phyloP scores from a whole-genome alignment of 202 grass and related monocot species.

The Dendrocalamus latiflorus region DNA sequence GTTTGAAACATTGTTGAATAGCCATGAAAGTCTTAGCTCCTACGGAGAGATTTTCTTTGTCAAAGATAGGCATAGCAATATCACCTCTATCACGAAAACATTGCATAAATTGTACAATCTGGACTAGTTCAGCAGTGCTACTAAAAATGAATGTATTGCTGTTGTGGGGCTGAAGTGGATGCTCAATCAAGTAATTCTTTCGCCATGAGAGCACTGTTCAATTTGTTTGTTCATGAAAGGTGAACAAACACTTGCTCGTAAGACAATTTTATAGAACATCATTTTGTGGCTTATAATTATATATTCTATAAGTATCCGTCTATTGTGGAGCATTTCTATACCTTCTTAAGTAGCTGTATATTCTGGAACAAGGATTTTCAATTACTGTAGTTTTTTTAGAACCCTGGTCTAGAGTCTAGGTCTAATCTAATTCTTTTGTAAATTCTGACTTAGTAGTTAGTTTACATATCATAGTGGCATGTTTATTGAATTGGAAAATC shows the following conservation, averaged over 20 bases:
- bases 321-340: neutral
- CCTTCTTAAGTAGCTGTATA: neutral
- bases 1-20: conserved; percentile 96
- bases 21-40: conserved; percentile 80
- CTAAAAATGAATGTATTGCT: conserved; percentile 91
- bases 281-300: neutral
- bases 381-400: neutral
- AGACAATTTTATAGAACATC: neutral
- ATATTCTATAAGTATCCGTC: neutral
- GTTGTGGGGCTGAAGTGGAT: conserved; percentile 77
- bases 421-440: neutral
- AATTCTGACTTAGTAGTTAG: neutral
- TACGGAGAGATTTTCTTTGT: conserved; percentile 89
- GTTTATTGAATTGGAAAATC: neutral
- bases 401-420: neutral
- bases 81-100: conserved; percentile 58
- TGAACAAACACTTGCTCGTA: neutral
- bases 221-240: neutral
- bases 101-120: conserved; percentile 86
- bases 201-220: neutral
- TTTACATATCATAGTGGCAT: neutral
- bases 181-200: conserved; percentile 59
- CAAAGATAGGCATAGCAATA: conserved; percentile 67
- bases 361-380: neutral
- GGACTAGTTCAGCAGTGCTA: conserved; percentile 88